phyloP scores from a whole-genome alignment of 495 filamentous ascomycete genomes.

The Penicillium coprophilum region DNA sequence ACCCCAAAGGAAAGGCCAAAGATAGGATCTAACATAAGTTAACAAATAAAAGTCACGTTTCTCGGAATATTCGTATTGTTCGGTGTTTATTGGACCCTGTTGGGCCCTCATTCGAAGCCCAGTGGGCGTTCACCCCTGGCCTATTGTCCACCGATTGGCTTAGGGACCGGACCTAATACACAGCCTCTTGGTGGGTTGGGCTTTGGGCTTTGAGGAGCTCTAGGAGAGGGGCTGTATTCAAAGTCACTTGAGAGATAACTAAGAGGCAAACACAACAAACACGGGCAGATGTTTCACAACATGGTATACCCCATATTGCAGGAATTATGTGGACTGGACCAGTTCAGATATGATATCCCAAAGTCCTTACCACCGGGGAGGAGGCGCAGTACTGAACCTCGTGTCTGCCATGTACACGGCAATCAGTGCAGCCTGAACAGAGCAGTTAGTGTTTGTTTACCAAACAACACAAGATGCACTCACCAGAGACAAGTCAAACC shows the following conservation, averaged over 20 bases:
- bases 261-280: background rate
- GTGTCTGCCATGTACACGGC: conserved; percentile 6
- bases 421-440: conserved; percentile 2
- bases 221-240: background rate
- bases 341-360: background rate
- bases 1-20: too few relatives aligned
- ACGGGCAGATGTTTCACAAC: background rate
- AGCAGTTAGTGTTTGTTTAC: background rate
- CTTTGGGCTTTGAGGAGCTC: too few relatives aligned
- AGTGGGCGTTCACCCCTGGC: too few relatives aligned
- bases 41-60: too few relatives aligned
- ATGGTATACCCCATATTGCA: background rate
- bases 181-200: too few relatives aligned
- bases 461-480: background rate
- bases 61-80: too few relatives aligned
- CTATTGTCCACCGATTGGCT: too few relatives aligned
- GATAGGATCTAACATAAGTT: too few relatives aligned
- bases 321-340: background rate
- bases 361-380: background rate
- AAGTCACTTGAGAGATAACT: background rate
- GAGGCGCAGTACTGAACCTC: conserved; percentile 6
- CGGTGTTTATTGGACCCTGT: too few relatives aligned
- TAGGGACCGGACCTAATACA: too few relatives aligned
- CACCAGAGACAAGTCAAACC: conserved; percentile 22
- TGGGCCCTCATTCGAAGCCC: too few relatives aligned